Evolutionary conservation across 192 early-diverging fungal genomes (phyloP), one percentile per base, ranked within the genome.

Genomic region (Funneliformis mosseae): DNA sequence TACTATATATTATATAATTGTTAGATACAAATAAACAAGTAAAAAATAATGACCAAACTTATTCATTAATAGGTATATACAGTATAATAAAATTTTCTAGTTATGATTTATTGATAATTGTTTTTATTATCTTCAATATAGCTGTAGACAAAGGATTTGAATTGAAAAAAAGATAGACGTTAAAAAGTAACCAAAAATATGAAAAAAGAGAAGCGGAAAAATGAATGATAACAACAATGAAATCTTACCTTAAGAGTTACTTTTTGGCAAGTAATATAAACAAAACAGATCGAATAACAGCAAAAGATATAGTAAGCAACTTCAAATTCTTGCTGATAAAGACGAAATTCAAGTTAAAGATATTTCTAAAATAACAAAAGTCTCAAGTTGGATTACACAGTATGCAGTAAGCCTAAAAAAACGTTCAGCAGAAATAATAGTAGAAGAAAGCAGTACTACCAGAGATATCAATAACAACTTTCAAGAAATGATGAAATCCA

Each of bases 21-120:
- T 63, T 63, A 63, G 62, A 63, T 63, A 63, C n/a, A 23, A 63
- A 63, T 63, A 63, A 63, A 63, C 62, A 63, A 63, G n/a, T 1
- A 63, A 14, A 63, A n/a, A 1, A 66, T 66, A 66, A 66, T 27
- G 8, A 66, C 1, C 11, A 28, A 66, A 0, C n/a, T 64, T 27
- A 1, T 27, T 64, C 9, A 7, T 64, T 64, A 27, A 28, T 64
- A 64, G 11, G 9, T 66, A 63, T 63, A 63, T 63, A 10, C n/a
- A 63, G 62, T 63, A 63, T 27, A 66, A 11, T 66, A 27, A 28
- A 66, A 38, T 66, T 27, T 11, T 25, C 4, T 66, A 28, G 7
- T 66, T n/a, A 11, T 28, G 1, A 66, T 23, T 28, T 4, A 10
- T 63, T 66, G 25, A 27, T 66, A 11, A 66, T 66, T 66, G 5